Percentiles rank a stretch among this genome's conserved stretches.
Conservation (phyloP, 2,329 filamentous ascomycete species). For the Colletotrichum shisoi region DNA sequence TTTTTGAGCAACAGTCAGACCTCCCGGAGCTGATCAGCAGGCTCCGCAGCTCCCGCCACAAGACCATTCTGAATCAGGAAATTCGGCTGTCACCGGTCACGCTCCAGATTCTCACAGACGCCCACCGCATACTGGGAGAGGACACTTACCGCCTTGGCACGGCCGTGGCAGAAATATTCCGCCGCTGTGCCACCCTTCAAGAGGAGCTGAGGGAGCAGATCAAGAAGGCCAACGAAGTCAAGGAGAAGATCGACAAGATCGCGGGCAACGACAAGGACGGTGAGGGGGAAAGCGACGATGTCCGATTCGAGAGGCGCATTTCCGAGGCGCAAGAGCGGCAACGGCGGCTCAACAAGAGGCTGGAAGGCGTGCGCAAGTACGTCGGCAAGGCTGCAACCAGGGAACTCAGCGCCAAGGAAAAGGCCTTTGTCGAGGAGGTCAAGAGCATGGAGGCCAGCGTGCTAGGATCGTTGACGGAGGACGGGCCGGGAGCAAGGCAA, state of each 20-base stretch:
- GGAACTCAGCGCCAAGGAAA: slow-evolving; percentile 57
- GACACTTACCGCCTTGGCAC: slow-evolving; percentile 74
- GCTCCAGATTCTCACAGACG: slow-evolving; percentile 74
- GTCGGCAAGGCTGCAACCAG: slow-evolving; percentile 54
- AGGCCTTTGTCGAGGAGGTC: slow-evolving; percentile 57
- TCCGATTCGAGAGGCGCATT: slow-evolving; percentile 67
- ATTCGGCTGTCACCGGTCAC: slow-evolving; percentile 75
- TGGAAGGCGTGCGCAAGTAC: slow-evolving; percentile 64
- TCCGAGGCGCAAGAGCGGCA: slow-evolving; percentile 64
- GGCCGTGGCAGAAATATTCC: slow-evolving; percentile 76
- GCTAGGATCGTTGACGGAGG: slow-evolving; percentile 43
- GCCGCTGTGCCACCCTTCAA: slow-evolving; percentile 72
- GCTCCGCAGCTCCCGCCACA: slow-evolving; percentile 67
- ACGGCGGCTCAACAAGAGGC: slow-evolving; percentile 62
- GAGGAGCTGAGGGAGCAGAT: slow-evolving; percentile 74
- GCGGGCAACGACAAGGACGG: slow-evolving; percentile 65
- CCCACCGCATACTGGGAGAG: slow-evolving; percentile 73
- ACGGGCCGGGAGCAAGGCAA: slow-evolving; percentile 26
- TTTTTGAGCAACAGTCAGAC: slow-evolving; percentile 65
- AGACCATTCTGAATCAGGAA: slow-evolving; percentile 70
- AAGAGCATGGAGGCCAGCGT: slow-evolving; percentile 64
- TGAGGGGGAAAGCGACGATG: slow-evolving; percentile 60
- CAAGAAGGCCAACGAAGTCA: slow-evolving; percentile 69
- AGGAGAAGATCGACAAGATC: slow-evolving; percentile 71
- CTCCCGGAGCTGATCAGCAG: slow-evolving; percentile 65